Percentiles rank a stretch among this genome's conserved stretches.
phyloP scores from a whole-genome alignment of 2,329 filamentous ascomycete genomes.

The Xylariaceae sp. region DNA sequence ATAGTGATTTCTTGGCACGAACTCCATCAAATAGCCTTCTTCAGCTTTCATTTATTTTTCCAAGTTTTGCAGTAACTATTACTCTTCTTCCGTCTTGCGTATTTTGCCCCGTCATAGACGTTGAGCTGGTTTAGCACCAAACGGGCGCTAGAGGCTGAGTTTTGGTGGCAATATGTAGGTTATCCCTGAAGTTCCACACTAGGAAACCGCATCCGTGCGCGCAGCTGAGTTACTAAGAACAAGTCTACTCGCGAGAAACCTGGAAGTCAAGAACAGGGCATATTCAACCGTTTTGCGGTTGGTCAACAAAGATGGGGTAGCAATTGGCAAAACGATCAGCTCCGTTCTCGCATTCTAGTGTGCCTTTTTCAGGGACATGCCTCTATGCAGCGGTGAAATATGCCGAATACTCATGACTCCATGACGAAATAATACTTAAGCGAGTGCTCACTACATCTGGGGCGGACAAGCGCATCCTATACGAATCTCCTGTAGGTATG shows the following conservation, averaged over 20 bases:
- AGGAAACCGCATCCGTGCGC: too few species aligned
- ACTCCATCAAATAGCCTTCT: conserved; percentile 14
- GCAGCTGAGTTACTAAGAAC: too few species aligned
- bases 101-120: conserved; percentile 18
- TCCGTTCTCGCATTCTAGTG: conserved; percentile 13
- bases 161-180: too few species aligned
- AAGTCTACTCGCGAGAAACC: too few species aligned
- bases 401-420: conserved; percentile 6
- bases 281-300: too few species aligned
- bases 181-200: too few species aligned
- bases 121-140: conserved; percentile 18
- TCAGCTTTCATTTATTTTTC: conserved; percentile 20
- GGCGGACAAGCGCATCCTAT: conserved; percentile 7
- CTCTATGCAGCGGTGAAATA: conserved; percentile 2
- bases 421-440: conserved; percentile 16
- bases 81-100: conserved; percentile 18
- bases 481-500: conserved; percentile 1
- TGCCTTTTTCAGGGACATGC: conserved; percentile 1
- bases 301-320: too few species aligned
- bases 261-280: too few species aligned
- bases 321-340: conserved; percentile 20
- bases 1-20: conserved; percentile 13
- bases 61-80: conserved; percentile 17
- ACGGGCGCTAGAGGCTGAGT: conserved; percentile 15
- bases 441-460: conserved; percentile 11